A percentile compares a stretch with the other conserved stretches of the same genome.
phyloP scores from a whole-genome alignment of 1,284 basidiomycete genomes.

The Trichosporon ovoides region DNA sequence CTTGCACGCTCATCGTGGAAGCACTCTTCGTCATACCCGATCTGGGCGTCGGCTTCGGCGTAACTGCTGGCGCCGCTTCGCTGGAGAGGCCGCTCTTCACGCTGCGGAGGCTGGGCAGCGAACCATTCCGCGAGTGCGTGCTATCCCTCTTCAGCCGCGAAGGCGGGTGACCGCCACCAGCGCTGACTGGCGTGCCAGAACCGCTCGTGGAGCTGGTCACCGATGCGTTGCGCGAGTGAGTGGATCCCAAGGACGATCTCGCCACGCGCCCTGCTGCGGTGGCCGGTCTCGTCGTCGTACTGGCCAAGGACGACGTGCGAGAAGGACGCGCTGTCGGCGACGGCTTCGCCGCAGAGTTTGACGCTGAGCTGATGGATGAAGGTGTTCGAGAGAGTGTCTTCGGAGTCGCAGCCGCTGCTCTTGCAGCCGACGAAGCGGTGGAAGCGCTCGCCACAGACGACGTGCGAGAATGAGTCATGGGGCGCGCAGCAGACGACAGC shows the following conservation, averaged over 20 bases:
- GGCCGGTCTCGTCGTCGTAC: not conserved
- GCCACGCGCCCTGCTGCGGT: not conserved
- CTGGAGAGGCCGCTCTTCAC: not conserved
- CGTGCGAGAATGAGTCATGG: not conserved
- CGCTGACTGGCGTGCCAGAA: not conserved
- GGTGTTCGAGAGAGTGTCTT: not conserved
- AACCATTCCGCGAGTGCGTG: not conserved
- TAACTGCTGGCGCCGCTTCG: not conserved
- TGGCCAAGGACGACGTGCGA: not conserved
- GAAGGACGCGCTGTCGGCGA: not conserved
- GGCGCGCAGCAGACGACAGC: not conserved
- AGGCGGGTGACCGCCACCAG: not conserved
- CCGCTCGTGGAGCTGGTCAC: not conserved
- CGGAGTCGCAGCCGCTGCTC: not conserved
- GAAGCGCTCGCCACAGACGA: not conserved
- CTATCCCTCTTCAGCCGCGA: not conserved
- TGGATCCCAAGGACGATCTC: not conserved
- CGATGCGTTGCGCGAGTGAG: not conserved
- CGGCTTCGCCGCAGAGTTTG: not conserved
- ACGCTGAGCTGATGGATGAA: not conserved
- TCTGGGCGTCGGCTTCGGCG: not conserved
- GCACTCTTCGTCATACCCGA: conserved; percentile 3
- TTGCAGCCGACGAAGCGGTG: not conserved
- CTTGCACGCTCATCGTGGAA: not conserved
- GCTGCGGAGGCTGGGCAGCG: not conserved